phyloP scores from a whole-genome alignment of 495 filamentous ascomycete genomes.

The Corynascus novoguineensis region DNA sequence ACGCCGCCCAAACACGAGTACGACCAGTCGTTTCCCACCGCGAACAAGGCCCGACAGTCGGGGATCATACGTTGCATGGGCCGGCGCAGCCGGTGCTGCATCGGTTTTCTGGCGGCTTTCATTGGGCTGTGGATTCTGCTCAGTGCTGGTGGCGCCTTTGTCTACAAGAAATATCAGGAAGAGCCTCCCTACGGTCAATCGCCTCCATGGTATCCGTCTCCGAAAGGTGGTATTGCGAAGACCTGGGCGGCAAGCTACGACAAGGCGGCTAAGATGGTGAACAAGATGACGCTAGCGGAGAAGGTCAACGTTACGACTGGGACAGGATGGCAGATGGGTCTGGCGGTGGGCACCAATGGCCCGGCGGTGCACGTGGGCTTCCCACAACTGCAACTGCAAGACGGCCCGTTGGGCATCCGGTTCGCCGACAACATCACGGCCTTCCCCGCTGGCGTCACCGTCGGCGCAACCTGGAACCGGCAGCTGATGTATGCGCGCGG shows the following conservation, averaged over 20 bases:
- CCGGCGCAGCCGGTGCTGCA: slow-evolving; percentile 33
- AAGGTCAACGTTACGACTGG: slow-evolving; percentile 96
- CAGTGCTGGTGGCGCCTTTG: slow-evolving; percentile 35
- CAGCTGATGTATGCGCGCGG: slow-evolving; percentile 65
- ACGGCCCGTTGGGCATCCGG: slow-evolving; percentile 67
- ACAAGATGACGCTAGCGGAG: slow-evolving; percentile 77
- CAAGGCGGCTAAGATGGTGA: slow-evolving; percentile 74
- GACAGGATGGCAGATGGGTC: slow-evolving; percentile 83
- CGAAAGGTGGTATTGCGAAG: slow-evolving; percentile 67
- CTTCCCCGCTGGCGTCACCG: slow-evolving; percentile 62
- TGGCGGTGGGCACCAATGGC: slow-evolving; percentile 87
- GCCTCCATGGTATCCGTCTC: slow-evolving; percentile 80
- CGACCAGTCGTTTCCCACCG: slow-evolving; percentile 3
- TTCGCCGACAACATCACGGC: slow-evolving; percentile 60
- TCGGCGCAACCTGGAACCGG: slow-evolving; percentile 57
- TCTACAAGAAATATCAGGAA: slow-evolving; percentile 38
- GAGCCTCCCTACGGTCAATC: slow-evolving; percentile 49
- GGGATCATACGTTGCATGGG: slow-evolving; percentile 25
- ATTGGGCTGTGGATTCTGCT: slow-evolving; percentile 32
- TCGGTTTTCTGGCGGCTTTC: slow-evolving; percentile 26
- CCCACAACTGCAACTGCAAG: slow-evolving; percentile 81
- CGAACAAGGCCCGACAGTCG: slow-evolving; percentile 11
- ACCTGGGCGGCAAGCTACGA: slow-evolving; percentile 73
- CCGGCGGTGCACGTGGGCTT: slow-evolving; percentile 66
- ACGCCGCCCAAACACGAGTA: slow-evolving; percentile 8